Base-by-base conservation (phyloP, 1,284 basidiomycete genomes). In the Ceratobasidium papillatum region DNA sequence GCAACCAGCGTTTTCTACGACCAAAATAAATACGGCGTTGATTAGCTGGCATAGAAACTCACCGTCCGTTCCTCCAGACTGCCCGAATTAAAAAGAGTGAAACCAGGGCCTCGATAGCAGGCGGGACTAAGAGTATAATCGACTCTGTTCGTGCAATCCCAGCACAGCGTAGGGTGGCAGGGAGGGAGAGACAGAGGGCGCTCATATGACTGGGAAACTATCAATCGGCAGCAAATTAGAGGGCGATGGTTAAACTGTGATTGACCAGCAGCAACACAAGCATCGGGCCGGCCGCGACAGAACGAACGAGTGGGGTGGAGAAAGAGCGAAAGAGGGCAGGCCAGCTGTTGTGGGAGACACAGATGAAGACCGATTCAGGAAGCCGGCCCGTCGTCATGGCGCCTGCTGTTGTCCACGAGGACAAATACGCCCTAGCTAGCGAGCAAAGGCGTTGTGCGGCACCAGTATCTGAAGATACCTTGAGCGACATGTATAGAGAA, bases 131-230 rank as follows among this genome's bases (percentile, higher is more conserved):
- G 68, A 93, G 82, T 54, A 86, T 78, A 41, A 82, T 81, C 75
- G 83, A 85, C 81, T 92, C 82, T 43, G 84, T 77, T 65, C 77
- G 79, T 71, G 85, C 84, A 76, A 90, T 85, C 54, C 85, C 84
- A 76, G 87, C 81, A 80, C 92, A 94, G 77, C 92, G 91, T 77
- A 94, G 86, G 77, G 88, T 91, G 51, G 90, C 82, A 75, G 89
- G 87, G 54, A 87, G 83, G 47, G 92, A 93, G 76, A 93, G 83
- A 82, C 92, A 94, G 79, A 88, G 82, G 75, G 86, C 80, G 80
- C 81, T 82, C 84, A 84, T 84, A 32, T 52, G 68, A 56, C 34
- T 22, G 32, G 59, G 17, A 22, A 38, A 69, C 17, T n/a, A 52
- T n/a, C 38, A 58, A 32, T 30, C 7, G 52, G 36, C 30, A 47